Evolutionary conservation across 257 asterid genomes (phyloP).

Genomic region (Knoxia roxburghii): DNA sequence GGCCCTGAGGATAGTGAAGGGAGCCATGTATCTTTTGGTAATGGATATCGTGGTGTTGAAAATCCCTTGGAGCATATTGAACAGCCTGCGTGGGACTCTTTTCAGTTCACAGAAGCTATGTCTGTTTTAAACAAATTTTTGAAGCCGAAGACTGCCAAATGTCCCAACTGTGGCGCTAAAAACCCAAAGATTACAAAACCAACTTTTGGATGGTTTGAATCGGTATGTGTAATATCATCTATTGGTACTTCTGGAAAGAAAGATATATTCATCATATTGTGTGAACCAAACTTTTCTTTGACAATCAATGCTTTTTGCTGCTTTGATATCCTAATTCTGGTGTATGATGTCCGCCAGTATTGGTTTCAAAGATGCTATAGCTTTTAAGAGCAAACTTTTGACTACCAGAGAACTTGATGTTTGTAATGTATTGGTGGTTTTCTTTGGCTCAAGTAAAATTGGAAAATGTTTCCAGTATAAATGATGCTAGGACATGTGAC

Average conservation of each 20-base stretch:
- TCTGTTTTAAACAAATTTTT: slow-evolving; percentile 55
- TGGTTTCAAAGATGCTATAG: neutral
- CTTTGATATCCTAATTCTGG: neutral
- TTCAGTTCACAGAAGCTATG: slow-evolving; percentile 71
- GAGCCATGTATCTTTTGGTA: slow-evolving; percentile 52
- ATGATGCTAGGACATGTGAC: neutral
- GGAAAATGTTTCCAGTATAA: neutral
- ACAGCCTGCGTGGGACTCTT: slow-evolving; percentile 52
- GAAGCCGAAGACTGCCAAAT: slow-evolving; percentile 35
- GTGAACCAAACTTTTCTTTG: neutral
- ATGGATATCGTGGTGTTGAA: slow-evolving; percentile 28
- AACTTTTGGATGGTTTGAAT: slow-evolving; percentile 81
- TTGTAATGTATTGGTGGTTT: neutral
- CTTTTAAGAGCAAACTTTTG: neutral
- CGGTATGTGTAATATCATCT: slow-evolving; percentile 43
- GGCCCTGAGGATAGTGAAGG: slow-evolving; percentile 49
- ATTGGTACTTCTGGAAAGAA: neutral
- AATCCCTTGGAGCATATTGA: slow-evolving; percentile 24
- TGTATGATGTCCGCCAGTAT: neutral
- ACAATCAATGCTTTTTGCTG: slow-evolving; percentile 3
- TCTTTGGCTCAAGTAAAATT: neutral
- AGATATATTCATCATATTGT: neutral
- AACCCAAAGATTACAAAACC: slow-evolving; percentile 68
- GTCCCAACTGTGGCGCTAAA: slow-evolving; percentile 39
- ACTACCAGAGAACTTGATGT: neutral